Percentiles rank a stretch among this genome's conserved stretches.
Evolutionary conservation across 1,284 basidiomycete species (phyloP).

Genomic region (Pascua guehoae): DNA sequence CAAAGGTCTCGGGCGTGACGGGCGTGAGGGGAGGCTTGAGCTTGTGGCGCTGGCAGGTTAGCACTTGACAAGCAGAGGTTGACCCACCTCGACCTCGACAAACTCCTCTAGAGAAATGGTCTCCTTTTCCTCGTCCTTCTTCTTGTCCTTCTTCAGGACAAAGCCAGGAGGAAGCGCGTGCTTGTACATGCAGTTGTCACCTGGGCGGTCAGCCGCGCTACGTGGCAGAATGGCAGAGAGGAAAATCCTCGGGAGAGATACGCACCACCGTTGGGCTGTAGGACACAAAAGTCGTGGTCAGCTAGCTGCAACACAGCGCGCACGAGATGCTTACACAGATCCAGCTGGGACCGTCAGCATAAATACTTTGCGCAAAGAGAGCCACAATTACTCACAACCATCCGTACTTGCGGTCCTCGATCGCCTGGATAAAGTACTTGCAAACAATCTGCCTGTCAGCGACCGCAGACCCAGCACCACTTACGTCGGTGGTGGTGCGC

Average conservation of each 20-base stretch:
- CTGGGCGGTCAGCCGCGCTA: constrained; percentile 1
- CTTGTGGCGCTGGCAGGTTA: constrained; percentile 73
- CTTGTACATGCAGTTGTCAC: constrained; percentile 84
- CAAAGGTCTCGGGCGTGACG: constrained; percentile 90
- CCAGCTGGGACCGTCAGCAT: constrained; percentile 40
- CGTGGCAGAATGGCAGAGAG: too few relatives aligned
- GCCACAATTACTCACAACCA: constrained; percentile 45
- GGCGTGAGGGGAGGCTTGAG: constrained; percentile 87
- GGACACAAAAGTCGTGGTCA: too few relatives aligned
- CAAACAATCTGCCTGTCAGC: constrained; percentile 73
- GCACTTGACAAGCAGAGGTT: not conserved
- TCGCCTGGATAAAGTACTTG: constrained; percentile 95
- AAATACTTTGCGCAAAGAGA: not conserved
- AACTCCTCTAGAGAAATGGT: constrained; percentile 94
- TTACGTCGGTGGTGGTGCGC: constrained; percentile 82
- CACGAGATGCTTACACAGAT: constrained; percentile 43
- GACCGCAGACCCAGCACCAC: constrained; percentile 30
- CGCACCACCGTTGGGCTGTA: constrained; percentile 40
- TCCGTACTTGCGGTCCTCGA: constrained; percentile 80
- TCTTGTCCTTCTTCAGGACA: constrained; percentile 84
- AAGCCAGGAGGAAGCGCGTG: constrained; percentile 96
- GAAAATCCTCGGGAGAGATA: too few relatives aligned
- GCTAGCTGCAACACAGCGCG: not conserved
- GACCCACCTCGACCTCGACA: constrained; percentile 83
- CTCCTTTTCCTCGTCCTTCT: constrained; percentile 69